phyloP scores from a whole-genome alignment of 1,284 basidiomycete species.

The Cutaneotrichosporon cavernicola region DNA sequence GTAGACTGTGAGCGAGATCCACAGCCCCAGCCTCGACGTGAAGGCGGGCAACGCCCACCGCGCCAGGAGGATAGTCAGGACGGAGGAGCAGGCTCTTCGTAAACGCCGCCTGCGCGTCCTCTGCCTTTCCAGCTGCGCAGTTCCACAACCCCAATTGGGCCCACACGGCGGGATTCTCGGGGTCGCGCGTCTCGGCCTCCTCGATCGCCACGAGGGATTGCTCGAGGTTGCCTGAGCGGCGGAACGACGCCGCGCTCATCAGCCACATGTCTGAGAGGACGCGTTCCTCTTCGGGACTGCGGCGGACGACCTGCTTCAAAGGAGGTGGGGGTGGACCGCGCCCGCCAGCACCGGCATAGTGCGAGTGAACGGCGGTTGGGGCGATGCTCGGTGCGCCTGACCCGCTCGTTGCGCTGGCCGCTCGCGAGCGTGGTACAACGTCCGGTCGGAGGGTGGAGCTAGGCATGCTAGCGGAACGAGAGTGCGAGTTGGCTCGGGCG shows the following conservation, averaged over 20 bases:
- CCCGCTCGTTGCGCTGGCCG: conserved; percentile 6
- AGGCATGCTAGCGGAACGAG: conserved; percentile 1
- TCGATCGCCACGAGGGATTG: conserved; percentile 87
- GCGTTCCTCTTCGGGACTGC: conserved; percentile 64
- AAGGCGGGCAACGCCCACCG: conserved; percentile 70
- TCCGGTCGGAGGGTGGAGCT: neutral
- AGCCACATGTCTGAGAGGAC: conserved; percentile 87
- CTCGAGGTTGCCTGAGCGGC: conserved; percentile 81
- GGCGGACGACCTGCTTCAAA: conserved; percentile 28
- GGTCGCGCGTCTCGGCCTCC: conserved; percentile 88
- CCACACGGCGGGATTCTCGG: conserved; percentile 86
- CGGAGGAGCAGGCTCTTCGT: conserved; percentile 78
- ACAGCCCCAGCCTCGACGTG: conserved; percentile 60
- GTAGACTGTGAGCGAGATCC: conserved; percentile 67
- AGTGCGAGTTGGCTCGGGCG: neutral
- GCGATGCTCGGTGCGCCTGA: conserved; percentile 37
- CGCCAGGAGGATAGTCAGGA: conserved; percentile 71
- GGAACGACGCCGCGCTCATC: conserved; percentile 89
- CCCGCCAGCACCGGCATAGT: conserved; percentile 52
- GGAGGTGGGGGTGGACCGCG: conserved; percentile 32
- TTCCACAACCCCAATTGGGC: conserved; percentile 85
- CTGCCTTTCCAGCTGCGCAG: conserved; percentile 31
- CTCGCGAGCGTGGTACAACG: conserved; percentile 22
- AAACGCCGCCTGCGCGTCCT: conserved; percentile 63
- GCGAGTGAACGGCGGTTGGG: conserved; percentile 81